A percentile compares a stretch with the other conserved stretches of the same genome.
Evolutionary conservation across 2,329 filamentous ascomycete genomes (phyloP).

Genomic region (Didymosphaeria variabile): DNA sequence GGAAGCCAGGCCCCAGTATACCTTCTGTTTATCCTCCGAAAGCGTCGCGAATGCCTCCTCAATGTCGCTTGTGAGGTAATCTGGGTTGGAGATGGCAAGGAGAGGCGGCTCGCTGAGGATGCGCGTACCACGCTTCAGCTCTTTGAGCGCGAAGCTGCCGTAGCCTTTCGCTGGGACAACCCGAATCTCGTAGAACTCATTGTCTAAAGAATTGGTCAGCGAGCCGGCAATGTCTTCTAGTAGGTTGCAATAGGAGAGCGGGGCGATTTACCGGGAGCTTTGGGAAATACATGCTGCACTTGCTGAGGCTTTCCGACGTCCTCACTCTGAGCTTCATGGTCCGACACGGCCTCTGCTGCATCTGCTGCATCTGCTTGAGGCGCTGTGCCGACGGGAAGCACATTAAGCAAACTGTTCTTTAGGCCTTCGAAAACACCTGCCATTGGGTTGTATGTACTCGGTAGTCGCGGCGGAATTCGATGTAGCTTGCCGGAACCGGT

Average conservation of each 20-base stretch:
- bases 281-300: not conserved
- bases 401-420: not conserved
- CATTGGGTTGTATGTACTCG: not conserved
- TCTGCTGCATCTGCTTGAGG: not conserved
- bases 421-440: not conserved
- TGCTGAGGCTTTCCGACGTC: not conserved
- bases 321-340: not conserved
- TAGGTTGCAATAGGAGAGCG: not conserved
- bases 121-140: slow-evolving; percentile 49
- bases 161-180: slow-evolving; percentile 51
- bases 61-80: slow-evolving; percentile 48
- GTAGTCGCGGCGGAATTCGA: not conserved
- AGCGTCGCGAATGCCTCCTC: slow-evolving; percentile 34
- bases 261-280: not conserved
- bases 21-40: slow-evolving; percentile 24
- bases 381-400: not conserved
- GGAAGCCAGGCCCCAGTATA: slow-evolving; percentile 42
- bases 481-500: not conserved
- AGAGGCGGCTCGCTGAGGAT: slow-evolving; percentile 53
- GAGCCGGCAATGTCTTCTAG: not conserved
- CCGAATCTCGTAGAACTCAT: slow-evolving; percentile 42
- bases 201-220: slow-evolving; percentile 19
- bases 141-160: slow-evolving; percentile 51
- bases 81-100: slow-evolving; percentile 41
- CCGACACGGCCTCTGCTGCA: not conserved